A percentile compares a stretch with the other conserved stretches of the same genome.
phyloP scores from a whole-genome alignment of 495 filamentous ascomycete genomes.

The Penicillium samsonianum region DNA sequence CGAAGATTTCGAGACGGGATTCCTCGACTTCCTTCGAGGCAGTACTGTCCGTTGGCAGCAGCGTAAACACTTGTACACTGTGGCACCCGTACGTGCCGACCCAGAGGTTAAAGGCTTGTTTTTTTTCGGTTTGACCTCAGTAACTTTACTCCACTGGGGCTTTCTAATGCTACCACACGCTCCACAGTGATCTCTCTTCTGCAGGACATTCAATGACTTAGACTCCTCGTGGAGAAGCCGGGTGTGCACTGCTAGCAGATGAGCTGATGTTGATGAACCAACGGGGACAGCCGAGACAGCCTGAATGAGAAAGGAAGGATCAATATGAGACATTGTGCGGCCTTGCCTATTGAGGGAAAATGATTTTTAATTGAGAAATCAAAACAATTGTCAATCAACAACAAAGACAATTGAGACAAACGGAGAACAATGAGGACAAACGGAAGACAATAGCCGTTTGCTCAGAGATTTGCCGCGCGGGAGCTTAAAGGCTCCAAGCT shows the following conservation, averaged over 20 bases:
- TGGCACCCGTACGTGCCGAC: constrained; percentile 26
- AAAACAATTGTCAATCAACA: background rate
- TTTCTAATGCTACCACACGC: constrained; percentile 54
- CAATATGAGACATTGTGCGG: constrained; percentile 35
- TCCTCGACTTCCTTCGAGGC: constrained; percentile 22
- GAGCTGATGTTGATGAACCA: constrained; percentile 52
- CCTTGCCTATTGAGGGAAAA: background rate
- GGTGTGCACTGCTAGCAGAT: constrained; percentile 48
- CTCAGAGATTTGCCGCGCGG: constrained; percentile 13
- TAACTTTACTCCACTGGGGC: constrained; percentile 42
- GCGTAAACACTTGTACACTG: constrained; percentile 42
- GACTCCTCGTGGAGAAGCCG: constrained; percentile 42
- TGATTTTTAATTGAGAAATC: background rate
- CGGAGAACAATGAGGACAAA: background rate
- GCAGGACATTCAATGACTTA: constrained; percentile 39
- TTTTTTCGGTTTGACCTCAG: constrained; percentile 30
- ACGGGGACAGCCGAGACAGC: constrained; percentile 44
- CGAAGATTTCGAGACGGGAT: constrained; percentile 8
- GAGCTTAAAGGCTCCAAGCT: constrained; percentile 11
- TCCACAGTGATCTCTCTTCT: constrained; percentile 47
- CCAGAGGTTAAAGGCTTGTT: constrained; percentile 16
- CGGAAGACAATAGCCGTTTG: background rate
- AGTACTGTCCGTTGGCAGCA: constrained; percentile 40
- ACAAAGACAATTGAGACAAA: background rate
- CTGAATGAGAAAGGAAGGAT: constrained; percentile 46